phyloP scores from a whole-genome alignment of 805 yeast species.

The Citeromyces matritensis region DNA sequence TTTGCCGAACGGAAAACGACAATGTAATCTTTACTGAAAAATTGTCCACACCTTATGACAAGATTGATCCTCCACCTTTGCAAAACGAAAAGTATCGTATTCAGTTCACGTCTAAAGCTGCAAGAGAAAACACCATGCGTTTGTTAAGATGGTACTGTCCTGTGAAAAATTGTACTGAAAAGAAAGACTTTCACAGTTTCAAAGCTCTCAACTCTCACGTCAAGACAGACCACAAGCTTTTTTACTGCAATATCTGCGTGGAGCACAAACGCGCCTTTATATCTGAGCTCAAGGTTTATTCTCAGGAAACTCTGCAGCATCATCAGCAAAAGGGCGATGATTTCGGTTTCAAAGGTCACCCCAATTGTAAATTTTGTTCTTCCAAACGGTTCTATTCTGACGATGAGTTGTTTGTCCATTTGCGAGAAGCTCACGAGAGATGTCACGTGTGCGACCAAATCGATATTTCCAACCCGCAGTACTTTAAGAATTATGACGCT shows the following conservation, averaged over 20 bases:
- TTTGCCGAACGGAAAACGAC: constrained; percentile 65
- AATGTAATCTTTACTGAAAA: constrained; percentile 43
- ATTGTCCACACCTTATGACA: constrained; percentile 17
- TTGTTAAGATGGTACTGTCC: constrained; percentile 47
- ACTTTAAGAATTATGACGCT: constrained; percentile 63
- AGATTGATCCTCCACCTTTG: constrained; percentile 17
- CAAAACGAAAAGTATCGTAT: constrained; percentile 33
- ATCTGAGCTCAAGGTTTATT: constrained; percentile 48
- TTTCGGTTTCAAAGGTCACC: constrained; percentile 78
- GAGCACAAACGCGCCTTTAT: constrained; percentile 67
- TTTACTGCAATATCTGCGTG: constrained; percentile 65
- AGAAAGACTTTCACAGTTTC: constrained; percentile 21
- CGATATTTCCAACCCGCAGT: constrained; percentile 47
- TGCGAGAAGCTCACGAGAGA: constrained; percentile 72
- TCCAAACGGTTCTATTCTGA: constrained; percentile 70
- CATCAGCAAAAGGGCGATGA: constrained; percentile 70
- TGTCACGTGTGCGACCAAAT: constrained; percentile 81
- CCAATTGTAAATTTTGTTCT: constrained; percentile 70
- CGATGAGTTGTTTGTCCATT: constrained; percentile 73
- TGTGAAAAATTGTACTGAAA: constrained; percentile 15
- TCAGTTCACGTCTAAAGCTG: constrained; percentile 39
- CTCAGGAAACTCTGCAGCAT: constrained; percentile 41
- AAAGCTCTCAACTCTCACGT: constrained; percentile 53
- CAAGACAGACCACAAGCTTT: constrained; percentile 43
- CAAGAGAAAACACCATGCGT: constrained; percentile 28